A percentile compares a stretch with the other conserved stretches of the same genome.
Conservation (phyloP, 176 grass and related monocot species). For the Dactylis glomerata region DNA sequence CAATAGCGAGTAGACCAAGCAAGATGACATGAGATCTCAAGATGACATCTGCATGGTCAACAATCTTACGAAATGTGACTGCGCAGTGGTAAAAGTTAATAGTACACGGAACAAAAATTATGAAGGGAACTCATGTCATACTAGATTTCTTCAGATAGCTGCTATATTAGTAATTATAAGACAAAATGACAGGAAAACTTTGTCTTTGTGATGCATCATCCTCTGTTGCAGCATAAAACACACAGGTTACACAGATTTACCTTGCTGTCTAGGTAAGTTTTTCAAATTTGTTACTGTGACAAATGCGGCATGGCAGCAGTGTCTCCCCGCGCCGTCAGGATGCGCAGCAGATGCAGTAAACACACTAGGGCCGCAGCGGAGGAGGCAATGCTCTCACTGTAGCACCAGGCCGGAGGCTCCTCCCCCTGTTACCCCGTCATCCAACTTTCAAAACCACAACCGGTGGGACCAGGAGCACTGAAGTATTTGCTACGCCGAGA, state of each 20-base stretch:
- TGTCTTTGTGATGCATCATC: not conserved
- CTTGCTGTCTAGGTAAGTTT: not conserved
- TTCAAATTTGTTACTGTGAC: conserved; percentile 5
- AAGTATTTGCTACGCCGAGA: not conserved
- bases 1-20: not conserved
- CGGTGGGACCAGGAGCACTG: not conserved
- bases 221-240: not conserved
- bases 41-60: not conserved
- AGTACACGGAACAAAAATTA: not conserved
- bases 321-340: not conserved
- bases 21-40: not conserved
- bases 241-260: not conserved
- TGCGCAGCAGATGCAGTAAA: not conserved
- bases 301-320: conserved; percentile 7
- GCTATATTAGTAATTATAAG: not conserved
- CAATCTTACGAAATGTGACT: not conserved
- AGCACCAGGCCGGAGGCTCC: not conserved
- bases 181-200: not conserved
- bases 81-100: not conserved
- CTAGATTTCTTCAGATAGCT: not conserved
- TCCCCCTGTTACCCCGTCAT: conserved; percentile 16
- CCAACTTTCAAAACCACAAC: not conserved
- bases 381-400: not conserved
- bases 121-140: not conserved
- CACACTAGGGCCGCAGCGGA: not conserved